Evolutionary conservation across 108 stramenopile genomes (phyloP).

Genomic region (Pseudonitzschia delicatissima): DNA sequence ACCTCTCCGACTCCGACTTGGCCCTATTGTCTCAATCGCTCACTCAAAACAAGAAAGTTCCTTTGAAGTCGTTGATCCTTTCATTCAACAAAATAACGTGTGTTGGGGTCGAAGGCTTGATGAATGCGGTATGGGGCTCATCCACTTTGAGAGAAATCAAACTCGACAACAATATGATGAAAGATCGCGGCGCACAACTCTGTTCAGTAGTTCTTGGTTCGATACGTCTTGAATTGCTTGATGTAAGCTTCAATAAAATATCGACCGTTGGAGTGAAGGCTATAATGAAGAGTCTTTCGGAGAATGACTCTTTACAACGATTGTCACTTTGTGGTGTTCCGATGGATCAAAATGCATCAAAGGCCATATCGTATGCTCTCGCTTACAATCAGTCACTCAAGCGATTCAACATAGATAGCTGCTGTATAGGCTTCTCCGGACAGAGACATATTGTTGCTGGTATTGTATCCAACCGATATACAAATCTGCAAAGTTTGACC

Average conservation of each 20-base stretch:
- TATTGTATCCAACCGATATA: conserved; percentile 71
- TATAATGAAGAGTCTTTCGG: conserved; percentile 79
- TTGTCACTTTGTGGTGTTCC: conserved; percentile 66
- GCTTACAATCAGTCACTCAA: conserved; percentile 74
- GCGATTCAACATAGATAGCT: conserved; percentile 67
- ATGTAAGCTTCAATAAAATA: conserved; percentile 74
- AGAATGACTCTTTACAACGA: conserved; percentile 50
- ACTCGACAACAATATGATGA: conserved; percentile 77
- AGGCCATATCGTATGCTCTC: conserved; percentile 78
- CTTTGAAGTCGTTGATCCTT: conserved; percentile 52
- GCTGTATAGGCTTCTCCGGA: conserved; percentile 71
- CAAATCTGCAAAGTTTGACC: conserved; percentile 54
- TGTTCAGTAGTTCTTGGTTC: conserved; percentile 77
- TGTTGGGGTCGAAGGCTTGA: conserved; percentile 76
- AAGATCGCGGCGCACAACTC: conserved; percentile 82
- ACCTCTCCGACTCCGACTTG: conserved; percentile 61
- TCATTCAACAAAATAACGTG: conserved; percentile 76
- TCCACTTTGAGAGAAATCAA: conserved; percentile 60
- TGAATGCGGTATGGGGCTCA: conserved; percentile 87
- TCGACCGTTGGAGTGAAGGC: conserved; percentile 81
- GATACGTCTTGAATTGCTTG: conserved; percentile 62
- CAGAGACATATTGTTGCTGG: conserved; percentile 85
- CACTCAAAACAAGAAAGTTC: conserved; percentile 65
- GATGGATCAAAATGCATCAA: conserved; percentile 77
- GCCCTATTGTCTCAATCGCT: conserved; percentile 69